phyloP scores from a whole-genome alignment of 345 rosid genomes.

The Camelina hispida region DNA sequence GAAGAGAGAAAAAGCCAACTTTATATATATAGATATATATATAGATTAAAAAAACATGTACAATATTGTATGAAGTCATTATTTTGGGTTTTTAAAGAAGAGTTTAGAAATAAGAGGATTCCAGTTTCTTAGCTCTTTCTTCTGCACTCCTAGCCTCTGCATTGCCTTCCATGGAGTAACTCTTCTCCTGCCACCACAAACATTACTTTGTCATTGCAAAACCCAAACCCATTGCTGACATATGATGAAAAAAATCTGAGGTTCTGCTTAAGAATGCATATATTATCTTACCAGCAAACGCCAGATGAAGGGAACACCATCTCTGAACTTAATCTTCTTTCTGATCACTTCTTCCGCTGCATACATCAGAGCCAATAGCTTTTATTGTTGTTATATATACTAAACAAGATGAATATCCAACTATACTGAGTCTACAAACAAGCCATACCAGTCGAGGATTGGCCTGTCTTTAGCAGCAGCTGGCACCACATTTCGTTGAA shows the following conservation, averaged over 20 bases:
- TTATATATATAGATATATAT: too few species aligned
- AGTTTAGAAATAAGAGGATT: conserved; percentile 60
- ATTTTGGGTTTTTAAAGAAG: neutral
- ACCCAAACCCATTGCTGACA: conserved; percentile 3
- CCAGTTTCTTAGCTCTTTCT: conserved; percentile 63
- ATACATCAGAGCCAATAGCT: conserved; percentile 5
- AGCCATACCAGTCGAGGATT: conserved; percentile 62
- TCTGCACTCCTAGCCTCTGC: conserved; percentile 51
- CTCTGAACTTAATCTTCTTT: conserved; percentile 61
- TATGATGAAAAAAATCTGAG: neutral
- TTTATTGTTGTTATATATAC: neutral
- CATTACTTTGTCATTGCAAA: neutral
- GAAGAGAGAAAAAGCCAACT: too few species aligned
- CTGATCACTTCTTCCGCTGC: conserved; percentile 66
- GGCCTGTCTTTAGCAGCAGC: conserved; percentile 65
- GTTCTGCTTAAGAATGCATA: too few species aligned
- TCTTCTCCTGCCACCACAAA: conserved; percentile 61
- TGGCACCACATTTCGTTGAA: conserved; percentile 84
- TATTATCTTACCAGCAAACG: conserved; percentile 66
- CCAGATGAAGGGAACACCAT: conserved; percentile 82
- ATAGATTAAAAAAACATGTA: neutral
- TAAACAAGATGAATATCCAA: conserved; percentile 8
- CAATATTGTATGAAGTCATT: neutral
- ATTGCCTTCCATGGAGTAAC: conserved; percentile 56
- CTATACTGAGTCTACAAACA: neutral